Base-by-base conservation (phyloP, 176 grass and related monocot species). In the Musa acuminata region DNA sequence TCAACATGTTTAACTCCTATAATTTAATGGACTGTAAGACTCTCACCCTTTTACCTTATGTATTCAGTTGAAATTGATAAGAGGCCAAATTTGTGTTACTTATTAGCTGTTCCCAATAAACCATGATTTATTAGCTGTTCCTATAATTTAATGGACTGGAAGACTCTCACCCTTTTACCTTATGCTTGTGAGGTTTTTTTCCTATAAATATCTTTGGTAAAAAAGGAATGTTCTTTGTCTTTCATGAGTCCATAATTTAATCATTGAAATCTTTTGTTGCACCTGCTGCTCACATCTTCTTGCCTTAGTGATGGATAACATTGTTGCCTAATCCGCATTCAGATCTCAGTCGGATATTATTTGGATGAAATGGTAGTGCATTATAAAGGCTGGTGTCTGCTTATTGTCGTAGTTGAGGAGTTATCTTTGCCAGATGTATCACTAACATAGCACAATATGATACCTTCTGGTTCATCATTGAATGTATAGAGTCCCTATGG, bases 1-100 rank as follows among this genome's bases (percentile, higher is more conserved):
- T 72, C n/a, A 16, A 53, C 27, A 80, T 52, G 49, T 83, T 9
- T 77, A 9, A 19, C 53, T 68, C 60, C 55, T 74, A 52, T 75
- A 79, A 16, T 43, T 43, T 43, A 4, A 43, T 43, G 35, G 35
- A 43, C 52, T 49, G n/a, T 25, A 25, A 29, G 3, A 52, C 13
- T 55, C 17, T 8, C 29, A 57, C n/a, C 13, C 21, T 22, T 78
- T 50, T 10, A 50, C 48, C 49, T 60, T 13, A 21, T 68, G 17
- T 63, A 27, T 83, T 64, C 19, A 50, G 13, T 20, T 50, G 19
- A 17, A 21, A 51, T 70, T 2, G 6, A 11, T 20, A 11, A 43
- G 9, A 21, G 6, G 14, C 43, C 23, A 69, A 27, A 49, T 12
- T 67, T 67, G 64, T 43, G 64, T 66, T n/a, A 49, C 13, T 69